Evolutionary conservation across 257 asterid species (phyloP).

Genomic region (Solanum virginianum): DNA sequence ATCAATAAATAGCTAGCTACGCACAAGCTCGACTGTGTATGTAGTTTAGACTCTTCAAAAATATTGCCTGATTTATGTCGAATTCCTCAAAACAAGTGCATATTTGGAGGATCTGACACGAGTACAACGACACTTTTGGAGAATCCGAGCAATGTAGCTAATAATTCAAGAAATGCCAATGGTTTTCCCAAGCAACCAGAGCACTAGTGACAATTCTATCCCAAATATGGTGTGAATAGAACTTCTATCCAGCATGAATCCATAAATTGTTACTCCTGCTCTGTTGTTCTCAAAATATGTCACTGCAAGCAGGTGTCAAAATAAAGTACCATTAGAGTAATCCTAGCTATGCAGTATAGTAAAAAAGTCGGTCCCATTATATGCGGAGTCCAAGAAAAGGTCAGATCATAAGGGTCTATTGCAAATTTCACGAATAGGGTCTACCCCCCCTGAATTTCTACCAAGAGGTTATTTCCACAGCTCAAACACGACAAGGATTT

Average conservation of each 20-base stretch:
- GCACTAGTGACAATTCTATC: conserved; percentile 47
- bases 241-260: conserved; percentile 60
- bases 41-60: not conserved
- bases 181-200: conserved; percentile 71
- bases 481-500: too few species aligned
- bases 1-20: not conserved
- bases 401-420: too few species aligned
- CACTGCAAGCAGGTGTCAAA: conserved; percentile 15
- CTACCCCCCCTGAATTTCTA: too few species aligned
- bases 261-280: conserved; percentile 67
- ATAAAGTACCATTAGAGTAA: not conserved
- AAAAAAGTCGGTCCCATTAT: too few species aligned
- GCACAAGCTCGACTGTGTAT: not conserved
- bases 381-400: too few species aligned
- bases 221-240: conserved; percentile 57
- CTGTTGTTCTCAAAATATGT: conserved; percentile 59
- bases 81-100: not conserved
- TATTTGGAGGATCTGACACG: not conserved
- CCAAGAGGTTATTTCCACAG: too few species aligned
- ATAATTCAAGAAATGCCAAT: conserved; percentile 43
- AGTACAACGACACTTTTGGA: not conserved
- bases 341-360: not conserved
- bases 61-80: not conserved
- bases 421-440: too few species aligned
- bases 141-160: not conserved